Percentiles rank a stretch among this genome's conserved stretches.
Evolutionary conservation across 192 early-diverging fungal species (phyloP).

Genomic region (Coemansia sp.): DNA sequence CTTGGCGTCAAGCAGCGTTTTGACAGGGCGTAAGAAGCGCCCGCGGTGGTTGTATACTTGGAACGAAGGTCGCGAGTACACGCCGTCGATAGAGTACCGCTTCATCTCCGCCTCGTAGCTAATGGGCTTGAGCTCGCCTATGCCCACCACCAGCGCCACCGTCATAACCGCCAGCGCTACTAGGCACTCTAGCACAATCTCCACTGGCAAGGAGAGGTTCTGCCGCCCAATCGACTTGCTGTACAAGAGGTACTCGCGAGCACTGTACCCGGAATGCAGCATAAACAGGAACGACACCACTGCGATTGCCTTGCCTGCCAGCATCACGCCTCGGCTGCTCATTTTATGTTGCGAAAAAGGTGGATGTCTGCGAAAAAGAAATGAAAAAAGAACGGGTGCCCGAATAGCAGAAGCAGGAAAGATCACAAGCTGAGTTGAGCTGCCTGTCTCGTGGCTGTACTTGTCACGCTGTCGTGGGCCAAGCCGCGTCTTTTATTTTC

Average conservation of each 20-base stretch:
- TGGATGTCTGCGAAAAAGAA: not conserved
- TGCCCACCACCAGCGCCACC: slow-evolving; percentile 33
- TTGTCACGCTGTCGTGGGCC: not conserved
- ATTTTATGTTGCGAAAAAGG: not conserved
- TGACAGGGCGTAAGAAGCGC: slow-evolving; percentile 34
- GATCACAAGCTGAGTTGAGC: not conserved
- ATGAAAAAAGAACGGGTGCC: not conserved
- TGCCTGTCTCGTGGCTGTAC: not conserved
- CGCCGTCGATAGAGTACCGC: slow-evolving; percentile 51
- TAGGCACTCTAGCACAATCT: slow-evolving; percentile 48
- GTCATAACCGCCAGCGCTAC: slow-evolving; percentile 43
- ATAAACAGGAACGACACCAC: slow-evolving; percentile 36
- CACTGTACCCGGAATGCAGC: slow-evolving; percentile 50
- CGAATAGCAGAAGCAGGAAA: no score
- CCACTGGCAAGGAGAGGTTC: slow-evolving; percentile 33
- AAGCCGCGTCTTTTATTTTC: not conserved
- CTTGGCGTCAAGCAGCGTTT: not conserved
- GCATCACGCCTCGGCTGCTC: slow-evolving; percentile 10
- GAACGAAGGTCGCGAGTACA: slow-evolving; percentile 50
- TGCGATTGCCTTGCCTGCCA: slow-evolving; percentile 35
- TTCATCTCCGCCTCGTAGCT: slow-evolving; percentile 55
- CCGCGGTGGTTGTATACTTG: slow-evolving; percentile 51
- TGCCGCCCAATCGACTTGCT: slow-evolving; percentile 48
- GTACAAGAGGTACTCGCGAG: slow-evolving; percentile 45
- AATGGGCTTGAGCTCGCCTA: slow-evolving; percentile 42